Evolutionary conservation across 371 early-diverging fungal species (phyloP), one percentile per base, ranked within the genome.

Genomic region (Cokeromyces recurvatus): DNA sequence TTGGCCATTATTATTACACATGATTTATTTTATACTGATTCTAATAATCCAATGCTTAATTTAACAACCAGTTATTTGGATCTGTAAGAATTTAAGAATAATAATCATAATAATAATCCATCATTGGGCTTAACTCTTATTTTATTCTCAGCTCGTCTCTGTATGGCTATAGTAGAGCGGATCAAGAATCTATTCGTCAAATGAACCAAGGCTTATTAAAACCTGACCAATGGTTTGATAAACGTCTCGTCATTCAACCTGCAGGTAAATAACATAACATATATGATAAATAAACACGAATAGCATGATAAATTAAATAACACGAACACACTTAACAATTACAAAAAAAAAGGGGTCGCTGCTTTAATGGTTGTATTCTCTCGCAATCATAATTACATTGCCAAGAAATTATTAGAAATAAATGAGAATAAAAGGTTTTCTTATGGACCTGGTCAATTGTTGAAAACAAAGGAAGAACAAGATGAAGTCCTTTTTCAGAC

Each of bases 311-410:
- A n/a, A n/a, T n/a, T n/a, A n/a, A n/a, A n/a, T n/a, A n/a, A n/a
- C n/a, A n/a, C n/a, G n/a, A n/a, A n/a, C n/a, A n/a, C n/a, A n/a
- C n/a, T n/a, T 38, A 11, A 2, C 5, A n/a, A 1, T 22, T 35
- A 9, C 24, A 11, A 20, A 14, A 3, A 6, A 31, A 37, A 23
- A 57, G 74, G 74, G 34, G 74, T 74, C 14, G 63, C 51, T 12
- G 55, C 62, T 31, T 34, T 79, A 15, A 31, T 77, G 32, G 64
- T 75, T 8, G 15, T 79, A 5, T 79, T 79, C 46, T 70, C 73
- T 3, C 62, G 79, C 19, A 79, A 79, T 42, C 79, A 79, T 46
- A 79, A 77, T 29, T 70, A 60, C 46, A 77, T 79, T 53, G 77
- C 77, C 8, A 47, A 68, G 34, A 53, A 50, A 16, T 55, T 79